These are phyloP conservation scores for Hygrophoropsis aurantiaca DNA, from an alignment of 768 basidiomycete species.

Conservation along the genomic window DNA sequence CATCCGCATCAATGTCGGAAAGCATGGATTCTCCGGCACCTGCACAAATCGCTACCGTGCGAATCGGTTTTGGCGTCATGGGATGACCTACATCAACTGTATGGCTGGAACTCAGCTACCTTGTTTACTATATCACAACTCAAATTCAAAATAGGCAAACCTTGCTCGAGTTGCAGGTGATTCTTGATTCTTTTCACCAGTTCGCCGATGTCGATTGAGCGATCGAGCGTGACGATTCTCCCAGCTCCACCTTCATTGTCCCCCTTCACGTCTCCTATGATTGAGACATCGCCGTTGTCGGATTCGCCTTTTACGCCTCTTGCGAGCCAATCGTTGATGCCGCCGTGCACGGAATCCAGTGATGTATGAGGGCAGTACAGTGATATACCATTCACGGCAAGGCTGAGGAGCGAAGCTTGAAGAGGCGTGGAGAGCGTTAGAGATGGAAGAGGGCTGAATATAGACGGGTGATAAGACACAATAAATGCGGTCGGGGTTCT, in stretches of 20 bases:
- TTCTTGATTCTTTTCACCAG: conserved; percentile 70
- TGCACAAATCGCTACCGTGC: conserved; percentile 85
- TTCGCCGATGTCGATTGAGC: conserved; percentile 57
- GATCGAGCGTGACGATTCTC: conserved; percentile 60
- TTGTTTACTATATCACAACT: conserved; percentile 5
- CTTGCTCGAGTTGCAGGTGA: conserved; percentile 55
- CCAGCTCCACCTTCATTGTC: conserved; percentile 61
- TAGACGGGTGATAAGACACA: conserved; percentile 83
- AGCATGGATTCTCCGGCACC: conserved; percentile 86
- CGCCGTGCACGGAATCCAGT: conserved; percentile 79
- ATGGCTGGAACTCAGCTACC: neutral
- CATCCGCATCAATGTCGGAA: conserved; percentile 69
- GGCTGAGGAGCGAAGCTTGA: conserved; percentile 76
- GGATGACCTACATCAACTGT: conserved; percentile 71
- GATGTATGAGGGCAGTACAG: conserved; percentile 89
- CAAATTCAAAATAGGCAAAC: conserved; percentile 36
- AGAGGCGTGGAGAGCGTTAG: conserved; percentile 77
- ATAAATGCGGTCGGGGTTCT: conserved; percentile 61
- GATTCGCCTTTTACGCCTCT: conserved; percentile 40
- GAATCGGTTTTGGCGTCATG: conserved; percentile 33
- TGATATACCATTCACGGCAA: conserved; percentile 80
- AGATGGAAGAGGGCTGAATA: conserved; percentile 74
- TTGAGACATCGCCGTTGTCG: conserved; percentile 29
- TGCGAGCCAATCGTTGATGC: conserved; percentile 91
- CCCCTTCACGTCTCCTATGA: conserved; percentile 41